Percentiles rank a stretch among this genome's conserved stretches.
These are phyloP conservation scores for Fabrea salina DNA, from an alignment of 169 alveolate species.

Conservation along the genomic window DNA sequence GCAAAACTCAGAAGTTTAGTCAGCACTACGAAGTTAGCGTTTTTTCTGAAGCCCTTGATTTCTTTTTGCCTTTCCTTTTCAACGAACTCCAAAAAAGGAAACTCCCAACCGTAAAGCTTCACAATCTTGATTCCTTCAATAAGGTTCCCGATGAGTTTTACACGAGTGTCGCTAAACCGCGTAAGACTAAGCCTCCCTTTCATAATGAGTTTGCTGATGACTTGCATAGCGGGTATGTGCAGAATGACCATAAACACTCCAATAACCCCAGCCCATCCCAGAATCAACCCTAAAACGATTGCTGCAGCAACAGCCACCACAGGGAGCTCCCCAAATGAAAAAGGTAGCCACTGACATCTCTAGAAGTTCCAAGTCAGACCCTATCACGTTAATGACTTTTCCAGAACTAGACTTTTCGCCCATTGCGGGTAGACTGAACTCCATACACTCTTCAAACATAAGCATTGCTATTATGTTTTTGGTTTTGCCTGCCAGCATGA, in stretches of 20 bases:
- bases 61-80: constrained; percentile 36
- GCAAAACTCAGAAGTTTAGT: not conserved
- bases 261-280: not conserved
- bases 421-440: not conserved
- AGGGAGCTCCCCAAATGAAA: not conserved
- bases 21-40: not conserved
- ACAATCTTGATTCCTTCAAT: constrained; percentile 45
- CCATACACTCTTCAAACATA: not conserved
- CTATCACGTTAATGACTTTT: not conserved
- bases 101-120: constrained; percentile 48
- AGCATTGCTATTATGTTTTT: not conserved
- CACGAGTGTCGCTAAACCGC: constrained; percentile 12
- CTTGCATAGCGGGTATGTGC: not conserved
- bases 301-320: not conserved
- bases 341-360: not conserved
- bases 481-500: not conserved
- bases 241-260: not conserved
- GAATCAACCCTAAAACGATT: not conserved
- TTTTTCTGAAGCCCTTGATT: not conserved
- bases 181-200: too few relatives aligned
- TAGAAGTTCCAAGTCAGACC: not conserved
- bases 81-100: constrained; percentile 24
- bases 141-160: constrained; percentile 21
- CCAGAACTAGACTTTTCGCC: not conserved
- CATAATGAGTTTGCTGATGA: too few relatives aligned